Percentiles rank a stretch among this genome's conserved stretches.
These are phyloP conservation scores for Ploettnerulaceae sp. DNA, from an alignment of 2,329 filamentous ascomycete species.

Conservation along the genomic window DNA sequence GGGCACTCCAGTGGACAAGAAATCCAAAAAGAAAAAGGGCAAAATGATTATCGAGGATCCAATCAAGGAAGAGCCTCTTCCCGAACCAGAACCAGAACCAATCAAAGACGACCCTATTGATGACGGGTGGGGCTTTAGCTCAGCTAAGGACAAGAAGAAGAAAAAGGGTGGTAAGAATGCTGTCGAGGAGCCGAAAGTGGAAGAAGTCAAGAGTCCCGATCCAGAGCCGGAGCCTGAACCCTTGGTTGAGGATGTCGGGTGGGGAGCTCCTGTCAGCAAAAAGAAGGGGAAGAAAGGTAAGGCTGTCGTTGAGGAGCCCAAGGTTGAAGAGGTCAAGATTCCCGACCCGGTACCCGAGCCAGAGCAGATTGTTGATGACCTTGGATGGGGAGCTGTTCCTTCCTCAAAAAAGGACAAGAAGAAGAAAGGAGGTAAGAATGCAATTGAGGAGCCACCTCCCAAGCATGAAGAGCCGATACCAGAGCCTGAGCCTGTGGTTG, in stretches of 20 bases:
- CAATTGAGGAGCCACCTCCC: conserved; percentile 34
- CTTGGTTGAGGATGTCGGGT: conserved; percentile 34
- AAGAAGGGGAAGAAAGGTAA: conserved; percentile 32
- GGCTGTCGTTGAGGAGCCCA: conserved; percentile 23
- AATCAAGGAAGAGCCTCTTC: conserved; percentile 20
- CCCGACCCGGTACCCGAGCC: conserved; percentile 36
- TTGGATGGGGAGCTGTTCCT: conserved; percentile 33
- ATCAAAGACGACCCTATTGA: conserved; percentile 30
- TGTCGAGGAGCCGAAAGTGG: conserved; percentile 28
- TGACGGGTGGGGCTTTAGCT: conserved; percentile 46
- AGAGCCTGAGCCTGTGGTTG: conserved; percentile 20
- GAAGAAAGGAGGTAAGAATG: conserved; percentile 21
- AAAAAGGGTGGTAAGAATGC: conserved; percentile 39
- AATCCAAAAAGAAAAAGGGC: conserved; percentile 38
- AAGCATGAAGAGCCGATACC: conserved; percentile 22
- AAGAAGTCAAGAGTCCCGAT: conserved; percentile 29
- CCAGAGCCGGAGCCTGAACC: conserved; percentile 30
- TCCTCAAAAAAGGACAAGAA: conserved; percentile 40
- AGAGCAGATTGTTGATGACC: conserved; percentile 30
- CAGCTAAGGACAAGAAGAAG: conserved; percentile 40
- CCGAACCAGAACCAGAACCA: conserved; percentile 18
- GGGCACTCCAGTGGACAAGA: conserved; percentile 42
- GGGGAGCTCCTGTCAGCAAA: conserved; percentile 32
- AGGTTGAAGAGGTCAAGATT: conserved; percentile 23
- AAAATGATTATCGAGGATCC: conserved; percentile 26